These are phyloP conservation scores for Sphaerostilbella broomeana DNA, from an alignment of 2,329 filamentous ascomycete genomes.

Conservation along the genomic window DNA sequence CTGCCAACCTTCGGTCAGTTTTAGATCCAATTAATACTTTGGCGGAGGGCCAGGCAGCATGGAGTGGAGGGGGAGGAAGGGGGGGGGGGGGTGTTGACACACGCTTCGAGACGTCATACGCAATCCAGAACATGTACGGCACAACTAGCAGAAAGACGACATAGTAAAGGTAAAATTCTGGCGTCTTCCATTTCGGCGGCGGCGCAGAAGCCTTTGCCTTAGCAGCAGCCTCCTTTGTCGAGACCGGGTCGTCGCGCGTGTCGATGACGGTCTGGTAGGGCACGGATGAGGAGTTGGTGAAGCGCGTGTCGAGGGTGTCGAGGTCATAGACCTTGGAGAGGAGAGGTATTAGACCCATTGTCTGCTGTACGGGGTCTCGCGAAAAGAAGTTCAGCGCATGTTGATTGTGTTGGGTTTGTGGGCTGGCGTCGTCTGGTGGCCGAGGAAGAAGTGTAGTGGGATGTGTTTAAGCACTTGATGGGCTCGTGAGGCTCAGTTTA, in stretches of 20 bases:
- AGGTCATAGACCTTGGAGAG: conserved; percentile 54
- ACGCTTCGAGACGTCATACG: conserved; percentile 80
- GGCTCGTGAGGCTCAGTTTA: conserved; percentile 11
- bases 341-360: conserved; percentile 39
- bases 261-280: conserved; percentile 56
- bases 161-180: conserved; percentile 81
- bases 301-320: conserved; percentile 54
- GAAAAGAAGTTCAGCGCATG: conserved; percentile 10
- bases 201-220: conserved; percentile 40
- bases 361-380: conserved; percentile 14
- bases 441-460: too few species aligned
- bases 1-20: conserved; percentile 41
- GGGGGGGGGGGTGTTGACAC: conserved; percentile 22
- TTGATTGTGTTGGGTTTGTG: conserved; percentile 7
- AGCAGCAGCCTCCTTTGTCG: conserved; percentile 24
- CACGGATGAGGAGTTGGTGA: conserved; percentile 63
- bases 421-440: background rate
- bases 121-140: conserved; percentile 86
- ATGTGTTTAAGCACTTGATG: conserved; percentile 3
- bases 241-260: conserved; percentile 37
- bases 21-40: conserved; percentile 1
- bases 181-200: conserved; percentile 74
- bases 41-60: too few species aligned
- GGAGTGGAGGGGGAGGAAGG: background rate
- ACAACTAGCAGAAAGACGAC: conserved; percentile 58